Percentiles rank a stretch among this genome's conserved stretches.
phyloP scores from a whole-genome alignment of 176 grass and related monocot species.

The Oryza longistaminata region DNA sequence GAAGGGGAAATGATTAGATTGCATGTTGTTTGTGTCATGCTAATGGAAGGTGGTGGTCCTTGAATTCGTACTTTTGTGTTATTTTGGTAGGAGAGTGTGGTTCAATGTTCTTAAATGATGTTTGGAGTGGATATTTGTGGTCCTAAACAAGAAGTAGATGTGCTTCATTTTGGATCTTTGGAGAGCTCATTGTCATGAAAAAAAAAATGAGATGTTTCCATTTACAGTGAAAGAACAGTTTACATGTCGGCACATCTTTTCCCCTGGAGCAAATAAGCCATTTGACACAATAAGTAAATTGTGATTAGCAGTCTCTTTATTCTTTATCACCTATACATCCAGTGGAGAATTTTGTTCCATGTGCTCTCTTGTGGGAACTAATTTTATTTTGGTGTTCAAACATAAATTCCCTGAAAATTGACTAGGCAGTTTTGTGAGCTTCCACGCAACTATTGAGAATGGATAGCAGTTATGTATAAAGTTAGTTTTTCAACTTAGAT shows the following conservation, averaged over 20 bases:
- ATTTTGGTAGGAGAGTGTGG: conserved; percentile 32
- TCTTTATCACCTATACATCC: not conserved
- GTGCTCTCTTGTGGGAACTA: not conserved
- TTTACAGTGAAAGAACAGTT: not conserved
- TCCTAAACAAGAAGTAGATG: conserved; percentile 19
- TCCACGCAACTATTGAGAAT: not conserved
- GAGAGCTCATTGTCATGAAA: not conserved
- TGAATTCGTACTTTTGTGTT: conserved; percentile 14
- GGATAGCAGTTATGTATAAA: not conserved
- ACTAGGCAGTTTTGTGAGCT: not conserved
- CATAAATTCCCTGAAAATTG: not conserved
- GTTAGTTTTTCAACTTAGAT: not conserved
- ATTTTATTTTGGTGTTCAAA: not conserved
- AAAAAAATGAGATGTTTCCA: not conserved
- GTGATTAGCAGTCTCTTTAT: not conserved
- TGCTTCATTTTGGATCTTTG: not conserved
- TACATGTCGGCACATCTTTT: not conserved
- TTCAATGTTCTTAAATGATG: conserved; percentile 34
- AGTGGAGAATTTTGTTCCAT: not conserved
- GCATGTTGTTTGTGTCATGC: conserved; percentile 3
- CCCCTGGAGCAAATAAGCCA: conserved; percentile 1
- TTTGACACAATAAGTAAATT: not conserved
- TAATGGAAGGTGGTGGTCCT: conserved; percentile 4
- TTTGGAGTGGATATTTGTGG: conserved; percentile 37
- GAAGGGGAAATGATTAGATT: conserved; percentile 1